Evolutionary conservation across 2,329 filamentous ascomycete genomes (phyloP), one percentile per base, ranked within the genome.

Genomic region (Davidsoniella australis): DNA sequence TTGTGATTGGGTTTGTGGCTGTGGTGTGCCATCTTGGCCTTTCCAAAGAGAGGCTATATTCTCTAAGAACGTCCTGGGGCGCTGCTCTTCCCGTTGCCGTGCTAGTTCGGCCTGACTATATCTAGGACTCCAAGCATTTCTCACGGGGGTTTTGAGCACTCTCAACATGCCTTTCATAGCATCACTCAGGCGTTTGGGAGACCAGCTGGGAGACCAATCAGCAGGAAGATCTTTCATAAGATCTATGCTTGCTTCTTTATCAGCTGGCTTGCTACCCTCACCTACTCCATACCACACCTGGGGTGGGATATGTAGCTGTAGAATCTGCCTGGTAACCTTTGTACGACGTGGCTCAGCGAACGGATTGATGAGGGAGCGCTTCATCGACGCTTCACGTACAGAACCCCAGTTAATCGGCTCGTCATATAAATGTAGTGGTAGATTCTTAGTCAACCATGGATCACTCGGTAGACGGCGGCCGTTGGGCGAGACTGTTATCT

Each of bases 381-480:
- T 26, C 47, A 49, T 46, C 16, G 47, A 49, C 1, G 47, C 26
- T 38, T 52, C 24, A 14, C 50, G 47, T 9, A 52, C 43, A 20
- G 43, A 23, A 14, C 14, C n/a, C 50, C 50, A 52, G 37, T 52
- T 33, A 4, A 49, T 46, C 9, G 47, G 38, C 23, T 41, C 40
- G 18, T 49, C 24, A 16, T 47, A 37, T 12, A 49, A 14, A 14
- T 40, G 44, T 10, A 18, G 20, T 14, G 47, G 43, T 9, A 49
- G 42, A 36, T 14, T 17, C 8, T 48, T 58, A 41, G 59, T 62
- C 1, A 63, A 61, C 2, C 69, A 59, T 1, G 61, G 57, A 2
- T 72, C 39, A 17, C 39, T 29, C 5, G 49, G 29, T 2, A 37
- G 2, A 16, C 38, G 44, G 44, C 24, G 18, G 10, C 33, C 26